Evolutionary conservation across 805 yeast species (phyloP).

Genomic region (Kodamaea neixiangensis): DNA sequence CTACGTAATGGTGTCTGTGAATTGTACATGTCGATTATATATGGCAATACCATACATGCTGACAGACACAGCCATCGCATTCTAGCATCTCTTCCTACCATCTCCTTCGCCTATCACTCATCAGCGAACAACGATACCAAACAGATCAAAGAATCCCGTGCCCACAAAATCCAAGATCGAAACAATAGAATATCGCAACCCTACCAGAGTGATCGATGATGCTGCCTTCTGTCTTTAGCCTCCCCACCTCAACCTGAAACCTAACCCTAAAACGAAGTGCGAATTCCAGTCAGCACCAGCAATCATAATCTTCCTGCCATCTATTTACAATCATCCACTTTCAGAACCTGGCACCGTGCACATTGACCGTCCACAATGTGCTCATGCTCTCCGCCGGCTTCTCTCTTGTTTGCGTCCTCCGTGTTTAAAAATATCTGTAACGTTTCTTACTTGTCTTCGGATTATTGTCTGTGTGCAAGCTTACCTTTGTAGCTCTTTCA

Average conservation of each 20-base stretch:
- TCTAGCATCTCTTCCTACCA: too few relatives aligned
- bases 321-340: background rate
- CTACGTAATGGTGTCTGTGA: too few relatives aligned
- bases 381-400: too few relatives aligned
- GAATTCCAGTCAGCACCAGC: background rate
- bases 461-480: background rate
- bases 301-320: background rate
- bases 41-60: too few relatives aligned
- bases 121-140: too few relatives aligned
- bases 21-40: too few relatives aligned
- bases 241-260: background rate
- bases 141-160: too few relatives aligned
- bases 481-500: background rate
- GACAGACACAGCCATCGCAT: too few relatives aligned
- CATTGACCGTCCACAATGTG: too few relatives aligned
- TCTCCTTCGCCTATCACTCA: too few relatives aligned
- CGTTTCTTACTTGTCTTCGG: background rate
- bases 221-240: background rate
- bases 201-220: background rate
- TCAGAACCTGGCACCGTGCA: too few relatives aligned
- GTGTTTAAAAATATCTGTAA: background rate
- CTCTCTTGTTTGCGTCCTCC: background rate
- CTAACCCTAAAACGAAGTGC: background rate
- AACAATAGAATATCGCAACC: background rate
- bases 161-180: background rate